These are phyloP conservation scores for Dactylorhiza incarnata DNA, from an alignment of 106 monocot species.

Conservation along the genomic window DNA sequence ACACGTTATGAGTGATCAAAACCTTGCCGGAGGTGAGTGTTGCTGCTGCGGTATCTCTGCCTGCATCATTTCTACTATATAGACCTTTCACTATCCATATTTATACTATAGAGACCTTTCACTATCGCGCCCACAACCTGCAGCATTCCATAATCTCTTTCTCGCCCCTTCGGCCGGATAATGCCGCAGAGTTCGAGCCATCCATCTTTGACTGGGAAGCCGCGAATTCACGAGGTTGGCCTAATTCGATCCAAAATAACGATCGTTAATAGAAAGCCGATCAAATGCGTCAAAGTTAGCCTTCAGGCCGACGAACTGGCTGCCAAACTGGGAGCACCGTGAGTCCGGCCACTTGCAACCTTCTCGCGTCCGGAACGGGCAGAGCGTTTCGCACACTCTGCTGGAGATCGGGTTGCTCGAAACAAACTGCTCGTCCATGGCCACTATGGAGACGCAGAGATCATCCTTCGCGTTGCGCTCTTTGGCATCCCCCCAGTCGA, in stretches of 20 bases:
- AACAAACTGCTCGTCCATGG: constrained; percentile 42
- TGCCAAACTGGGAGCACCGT: constrained; percentile 69
- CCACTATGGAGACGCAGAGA: constrained; percentile 60
- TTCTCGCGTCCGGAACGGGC: constrained; percentile 70
- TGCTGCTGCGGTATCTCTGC: not conserved
- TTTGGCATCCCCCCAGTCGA: constrained; percentile 12
- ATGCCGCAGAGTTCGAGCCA: not conserved
- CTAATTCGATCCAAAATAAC: constrained; percentile 74
- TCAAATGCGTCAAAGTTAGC: constrained; percentile 95
- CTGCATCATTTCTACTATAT: not conserved
- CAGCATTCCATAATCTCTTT: not conserved
- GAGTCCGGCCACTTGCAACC: constrained; percentile 94
- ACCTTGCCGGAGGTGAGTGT: not conserved
- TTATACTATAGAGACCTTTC: too few species aligned
- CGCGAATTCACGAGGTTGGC: not conserved
- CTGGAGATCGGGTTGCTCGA: constrained; percentile 23
- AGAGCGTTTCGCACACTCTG: constrained; percentile 54
- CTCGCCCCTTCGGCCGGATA: not conserved
- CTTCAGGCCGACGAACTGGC: constrained; percentile 83
- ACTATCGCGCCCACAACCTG: not conserved
- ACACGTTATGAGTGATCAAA: not conserved
- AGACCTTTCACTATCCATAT: not conserved
- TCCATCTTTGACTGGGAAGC: not conserved
- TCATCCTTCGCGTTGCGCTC: constrained; percentile 30
- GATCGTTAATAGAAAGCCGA: constrained; percentile 67